Conservation (phyloP, 2,329 filamentous ascomycete genomes). For the Cercospora brassicicola region DNA sequence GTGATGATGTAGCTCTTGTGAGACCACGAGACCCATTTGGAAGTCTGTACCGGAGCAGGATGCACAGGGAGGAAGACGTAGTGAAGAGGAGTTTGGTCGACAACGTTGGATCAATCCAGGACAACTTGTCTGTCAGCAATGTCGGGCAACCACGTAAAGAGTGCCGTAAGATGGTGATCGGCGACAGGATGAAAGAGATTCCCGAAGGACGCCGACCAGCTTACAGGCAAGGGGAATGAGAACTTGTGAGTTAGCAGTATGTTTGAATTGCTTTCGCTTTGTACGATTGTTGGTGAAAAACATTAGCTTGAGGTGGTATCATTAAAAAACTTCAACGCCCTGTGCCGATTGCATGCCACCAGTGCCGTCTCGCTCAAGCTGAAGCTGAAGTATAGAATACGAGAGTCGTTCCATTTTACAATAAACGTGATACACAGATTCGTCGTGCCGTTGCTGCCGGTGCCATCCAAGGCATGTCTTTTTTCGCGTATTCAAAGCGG, state of each 20-base stretch:
- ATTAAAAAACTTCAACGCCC: conserved; percentile 4
- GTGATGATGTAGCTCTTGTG: neutral
- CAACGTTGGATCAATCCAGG: neutral
- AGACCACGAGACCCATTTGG: neutral
- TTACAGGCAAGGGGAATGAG: neutral
- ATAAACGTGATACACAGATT: neutral
- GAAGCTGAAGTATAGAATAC: conserved; percentile 4
- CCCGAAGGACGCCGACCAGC: neutral
- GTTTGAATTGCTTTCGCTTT: conserved; percentile 2
- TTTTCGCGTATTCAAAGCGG: neutral
- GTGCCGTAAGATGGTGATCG: conserved; percentile 5
- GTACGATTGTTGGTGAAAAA: neutral
- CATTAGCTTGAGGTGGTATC: conserved; percentile 8
- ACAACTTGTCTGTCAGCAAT: neutral
- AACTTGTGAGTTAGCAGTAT: neutral
- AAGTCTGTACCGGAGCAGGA: neutral
- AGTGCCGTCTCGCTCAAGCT: conserved; percentile 1
- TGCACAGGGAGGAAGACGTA: neutral
- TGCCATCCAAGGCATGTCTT: neutral
- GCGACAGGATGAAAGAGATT: neutral
- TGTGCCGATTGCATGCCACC: neutral
- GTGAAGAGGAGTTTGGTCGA: neutral
- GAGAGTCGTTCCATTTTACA: conserved; percentile 14
- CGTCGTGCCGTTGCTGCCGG: conserved; percentile 7
- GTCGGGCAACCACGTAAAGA: neutral